phyloP scores from a whole-genome alignment of 2,329 filamentous ascomycete genomes.

The Remersonia thermophila region DNA sequence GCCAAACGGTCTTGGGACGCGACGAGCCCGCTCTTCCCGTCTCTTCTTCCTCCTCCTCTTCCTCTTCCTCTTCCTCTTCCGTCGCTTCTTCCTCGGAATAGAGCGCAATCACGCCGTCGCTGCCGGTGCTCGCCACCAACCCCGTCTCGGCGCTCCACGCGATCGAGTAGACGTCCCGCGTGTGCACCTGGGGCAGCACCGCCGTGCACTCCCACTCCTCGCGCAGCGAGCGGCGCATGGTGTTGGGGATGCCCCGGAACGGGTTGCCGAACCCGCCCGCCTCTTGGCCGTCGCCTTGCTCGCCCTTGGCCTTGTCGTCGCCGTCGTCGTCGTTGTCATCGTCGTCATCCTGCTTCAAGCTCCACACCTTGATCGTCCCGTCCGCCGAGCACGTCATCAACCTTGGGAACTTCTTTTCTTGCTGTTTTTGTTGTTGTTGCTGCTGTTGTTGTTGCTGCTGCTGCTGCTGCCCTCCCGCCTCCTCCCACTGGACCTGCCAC shows the following conservation, averaged over 20 bases:
- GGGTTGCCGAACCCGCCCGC: slow-evolving; percentile 24
- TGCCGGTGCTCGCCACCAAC: slow-evolving; percentile 74
- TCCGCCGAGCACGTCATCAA: slow-evolving; percentile 82
- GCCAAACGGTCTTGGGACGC: slow-evolving; percentile 44
- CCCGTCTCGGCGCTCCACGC: slow-evolving; percentile 72
- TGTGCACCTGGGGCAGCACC: slow-evolving; percentile 62
- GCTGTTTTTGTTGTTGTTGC: slow-evolving; percentile 25
- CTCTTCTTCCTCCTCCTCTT: not conserved
- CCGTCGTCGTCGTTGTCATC: slow-evolving; percentile 26
- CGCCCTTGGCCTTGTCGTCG: slow-evolving; percentile 5
- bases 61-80: slow-evolving; percentile 17
- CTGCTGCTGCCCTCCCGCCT: no score
- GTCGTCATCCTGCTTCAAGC: slow-evolving; percentile 42
- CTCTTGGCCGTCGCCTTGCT: no score
- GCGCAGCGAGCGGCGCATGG: slow-evolving; percentile 64
- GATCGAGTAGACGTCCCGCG: slow-evolving; percentile 71
- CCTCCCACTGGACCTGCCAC: slow-evolving; percentile 72
- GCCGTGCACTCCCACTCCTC: slow-evolving; percentile 77
- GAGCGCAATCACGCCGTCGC: slow-evolving; percentile 69
- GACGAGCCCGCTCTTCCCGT: not conserved
- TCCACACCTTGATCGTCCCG: slow-evolving; percentile 67
- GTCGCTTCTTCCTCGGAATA: slow-evolving; percentile 49
- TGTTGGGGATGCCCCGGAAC: slow-evolving; percentile 66
- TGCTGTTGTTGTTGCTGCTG: slow-evolving; percentile 22
- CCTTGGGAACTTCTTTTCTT: slow-evolving; percentile 39